phyloP scores from a whole-genome alignment of 1,139 yeast species.

The Meyerozyma carpophila region DNA sequence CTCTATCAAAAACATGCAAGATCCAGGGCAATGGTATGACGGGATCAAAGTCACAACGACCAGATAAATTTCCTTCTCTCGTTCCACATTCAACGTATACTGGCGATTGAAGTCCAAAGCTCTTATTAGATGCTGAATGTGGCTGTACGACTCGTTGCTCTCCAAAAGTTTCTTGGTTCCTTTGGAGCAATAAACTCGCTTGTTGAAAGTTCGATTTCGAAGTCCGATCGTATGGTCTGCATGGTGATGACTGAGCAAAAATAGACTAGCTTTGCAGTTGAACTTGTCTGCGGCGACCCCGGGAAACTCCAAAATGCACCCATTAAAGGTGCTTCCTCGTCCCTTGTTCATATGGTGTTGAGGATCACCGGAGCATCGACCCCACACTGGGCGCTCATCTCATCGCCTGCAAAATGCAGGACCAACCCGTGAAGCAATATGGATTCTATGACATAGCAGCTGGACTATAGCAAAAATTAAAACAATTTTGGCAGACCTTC shows the following conservation, averaged over 20 bases:
- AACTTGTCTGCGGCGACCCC: conserved; percentile 40
- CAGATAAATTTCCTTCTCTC: not conserved
- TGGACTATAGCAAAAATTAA: too few species aligned
- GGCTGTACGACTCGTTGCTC: conserved; percentile 18
- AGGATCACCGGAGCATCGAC: not conserved
- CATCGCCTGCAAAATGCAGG: not conserved
- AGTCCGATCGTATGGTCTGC: conserved; percentile 54
- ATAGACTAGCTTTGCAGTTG: conserved; percentile 20
- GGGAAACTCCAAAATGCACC: conserved; percentile 30
- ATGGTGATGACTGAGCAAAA: conserved; percentile 52
- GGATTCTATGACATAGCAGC: not conserved
- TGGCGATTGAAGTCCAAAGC: conserved; percentile 22
- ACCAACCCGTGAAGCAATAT: not conserved
- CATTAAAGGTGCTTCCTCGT: conserved; percentile 21
- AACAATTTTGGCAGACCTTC: not conserved
- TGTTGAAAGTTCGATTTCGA: conserved; percentile 29
- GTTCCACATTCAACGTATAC: conserved; percentile 12
- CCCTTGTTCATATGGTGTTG: not conserved
- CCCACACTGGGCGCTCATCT: not conserved
- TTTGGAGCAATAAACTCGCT: conserved; percentile 45
- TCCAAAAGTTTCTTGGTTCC: conserved; percentile 36
- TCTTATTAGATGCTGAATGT: conserved; percentile 17
- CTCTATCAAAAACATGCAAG: conserved; percentile 52
- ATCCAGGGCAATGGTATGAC: conserved; percentile 61
- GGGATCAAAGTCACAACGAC: conserved; percentile 25